These are phyloP conservation scores for Ceratobasidium sp. DNA, from an alignment of 1,284 basidiomycete species.

Conservation along the genomic window DNA sequence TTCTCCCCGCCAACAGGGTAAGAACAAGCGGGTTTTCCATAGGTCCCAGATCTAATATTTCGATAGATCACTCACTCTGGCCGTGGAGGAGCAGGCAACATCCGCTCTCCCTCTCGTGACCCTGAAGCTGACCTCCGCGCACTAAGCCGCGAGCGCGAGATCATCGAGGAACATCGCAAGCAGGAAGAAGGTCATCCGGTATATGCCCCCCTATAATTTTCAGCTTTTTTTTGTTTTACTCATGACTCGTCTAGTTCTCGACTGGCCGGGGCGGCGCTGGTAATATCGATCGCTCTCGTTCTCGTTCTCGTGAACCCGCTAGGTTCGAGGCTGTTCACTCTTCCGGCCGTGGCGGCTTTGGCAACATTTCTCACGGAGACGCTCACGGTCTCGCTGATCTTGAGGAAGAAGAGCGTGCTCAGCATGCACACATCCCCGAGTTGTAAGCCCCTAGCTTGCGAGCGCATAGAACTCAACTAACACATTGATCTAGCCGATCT, in stretches of 20 bases:
- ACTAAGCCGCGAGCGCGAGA: constrained; percentile 54
- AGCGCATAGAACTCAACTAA: background rate
- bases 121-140: constrained; percentile 46
- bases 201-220: too few relatives aligned
- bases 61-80: constrained; percentile 65
- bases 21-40: constrained; percentile 5
- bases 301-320: constrained; percentile 41
- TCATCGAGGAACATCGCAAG: constrained; percentile 50
- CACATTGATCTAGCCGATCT: constrained; percentile 58
- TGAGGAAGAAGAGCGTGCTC: constrained; percentile 57
- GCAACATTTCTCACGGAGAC: constrained; percentile 47
- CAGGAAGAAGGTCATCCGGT: constrained; percentile 38
- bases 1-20: constrained; percentile 48
- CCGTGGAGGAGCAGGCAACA: constrained; percentile 79
- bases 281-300: constrained; percentile 56
- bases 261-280: constrained; percentile 73
- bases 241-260: constrained; percentile 52
- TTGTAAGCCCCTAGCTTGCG: constrained; percentile 31
- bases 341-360: constrained; percentile 45
- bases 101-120: constrained; percentile 72
- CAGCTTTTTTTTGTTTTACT: constrained; percentile 1
- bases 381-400: constrained; percentile 44
- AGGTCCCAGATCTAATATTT: constrained; percentile 29
- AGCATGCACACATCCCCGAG: constrained; percentile 46
- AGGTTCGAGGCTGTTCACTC: constrained; percentile 36